Percentiles rank a stretch among this genome's conserved stretches.
phyloP scores from a whole-genome alignment of 169 alveolate species.

The Plasmodium fragile region DNA sequence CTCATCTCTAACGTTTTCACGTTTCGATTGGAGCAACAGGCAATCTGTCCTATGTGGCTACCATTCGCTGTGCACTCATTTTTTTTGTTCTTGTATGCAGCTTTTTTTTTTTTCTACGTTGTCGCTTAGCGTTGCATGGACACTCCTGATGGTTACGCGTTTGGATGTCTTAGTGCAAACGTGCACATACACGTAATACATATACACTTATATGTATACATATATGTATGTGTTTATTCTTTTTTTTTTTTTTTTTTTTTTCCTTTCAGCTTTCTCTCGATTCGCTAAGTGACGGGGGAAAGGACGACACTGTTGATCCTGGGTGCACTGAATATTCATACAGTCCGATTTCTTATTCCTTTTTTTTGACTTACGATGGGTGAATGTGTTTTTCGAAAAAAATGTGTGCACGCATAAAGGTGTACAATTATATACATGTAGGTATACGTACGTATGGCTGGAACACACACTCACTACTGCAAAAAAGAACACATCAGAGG shows the following conservation, averaged over 20 bases:
- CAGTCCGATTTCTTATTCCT: background rate
- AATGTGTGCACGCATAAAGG: background rate
- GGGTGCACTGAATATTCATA: background rate
- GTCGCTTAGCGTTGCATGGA: background rate
- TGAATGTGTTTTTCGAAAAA: background rate
- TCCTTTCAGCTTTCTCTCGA: background rate
- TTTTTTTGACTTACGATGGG: background rate
- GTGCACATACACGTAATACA: background rate
- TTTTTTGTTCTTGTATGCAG: background rate
- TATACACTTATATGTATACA: background rate
- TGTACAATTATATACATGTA: background rate
- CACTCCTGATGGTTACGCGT: background rate
- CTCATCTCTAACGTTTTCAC: background rate
- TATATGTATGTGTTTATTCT: background rate
- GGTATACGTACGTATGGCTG: background rate
- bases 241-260: background rate
- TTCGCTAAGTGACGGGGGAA: background rate
- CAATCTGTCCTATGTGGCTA: background rate
- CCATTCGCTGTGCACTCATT: background rate
- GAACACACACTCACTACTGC: background rate
- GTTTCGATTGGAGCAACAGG: background rate
- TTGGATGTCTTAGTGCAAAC: background rate
- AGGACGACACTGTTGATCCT: background rate
- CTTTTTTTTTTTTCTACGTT: background rate
- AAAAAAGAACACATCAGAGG: background rate